Percentiles rank a stretch among this genome's conserved stretches.
phyloP scores from a whole-genome alignment of 2,329 filamentous ascomycete species.

The Colletotrichum navitas region DNA sequence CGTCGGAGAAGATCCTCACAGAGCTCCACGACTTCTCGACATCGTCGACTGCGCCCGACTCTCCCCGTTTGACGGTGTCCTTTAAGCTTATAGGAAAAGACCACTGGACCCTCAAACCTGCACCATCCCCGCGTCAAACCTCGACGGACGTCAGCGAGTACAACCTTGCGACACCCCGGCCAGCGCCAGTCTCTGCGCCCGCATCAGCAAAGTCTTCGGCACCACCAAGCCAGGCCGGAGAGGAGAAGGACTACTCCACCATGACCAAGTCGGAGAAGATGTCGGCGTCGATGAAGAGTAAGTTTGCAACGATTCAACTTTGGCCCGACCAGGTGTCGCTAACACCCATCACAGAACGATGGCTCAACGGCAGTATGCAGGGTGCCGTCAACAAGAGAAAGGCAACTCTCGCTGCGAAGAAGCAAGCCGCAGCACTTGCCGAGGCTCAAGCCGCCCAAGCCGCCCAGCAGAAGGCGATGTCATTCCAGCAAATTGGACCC shows the following conservation, averaged over 20 bases:
- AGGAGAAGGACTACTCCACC: constrained; percentile 69
- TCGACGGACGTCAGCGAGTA: constrained; percentile 37
- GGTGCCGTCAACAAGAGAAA: constrained; percentile 72
- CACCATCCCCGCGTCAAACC: constrained; percentile 29
- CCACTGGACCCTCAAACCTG: constrained; percentile 30
- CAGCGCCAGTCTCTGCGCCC: constrained; percentile 37
- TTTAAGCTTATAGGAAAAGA: constrained; percentile 38
- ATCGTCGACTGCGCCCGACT: constrained; percentile 12
- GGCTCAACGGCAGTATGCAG: constrained; percentile 72
- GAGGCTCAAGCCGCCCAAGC: constrained; percentile 22
- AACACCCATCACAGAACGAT: constrained; percentile 61
- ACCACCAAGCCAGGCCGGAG: constrained; percentile 44
- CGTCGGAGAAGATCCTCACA: constrained; percentile 32
- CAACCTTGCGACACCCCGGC: constrained; percentile 29
- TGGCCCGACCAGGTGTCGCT: constrained; percentile 42
- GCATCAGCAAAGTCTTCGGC: constrained; percentile 40
- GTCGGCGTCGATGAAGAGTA: constrained; percentile 75
- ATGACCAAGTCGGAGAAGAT: constrained; percentile 77
- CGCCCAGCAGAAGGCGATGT: constrained; percentile 17
- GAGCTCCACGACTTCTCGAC: constrained; percentile 27
- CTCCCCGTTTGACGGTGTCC: constrained; percentile 25
- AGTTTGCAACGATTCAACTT: constrained; percentile 45
- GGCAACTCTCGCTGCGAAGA: constrained; percentile 70
- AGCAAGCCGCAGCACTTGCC: constrained; percentile 56
- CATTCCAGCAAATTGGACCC: constrained; percentile 18